These are phyloP conservation scores for Cladosporium sp. DNA, from an alignment of 2,329 filamentous ascomycete species.

Conservation along the genomic window DNA sequence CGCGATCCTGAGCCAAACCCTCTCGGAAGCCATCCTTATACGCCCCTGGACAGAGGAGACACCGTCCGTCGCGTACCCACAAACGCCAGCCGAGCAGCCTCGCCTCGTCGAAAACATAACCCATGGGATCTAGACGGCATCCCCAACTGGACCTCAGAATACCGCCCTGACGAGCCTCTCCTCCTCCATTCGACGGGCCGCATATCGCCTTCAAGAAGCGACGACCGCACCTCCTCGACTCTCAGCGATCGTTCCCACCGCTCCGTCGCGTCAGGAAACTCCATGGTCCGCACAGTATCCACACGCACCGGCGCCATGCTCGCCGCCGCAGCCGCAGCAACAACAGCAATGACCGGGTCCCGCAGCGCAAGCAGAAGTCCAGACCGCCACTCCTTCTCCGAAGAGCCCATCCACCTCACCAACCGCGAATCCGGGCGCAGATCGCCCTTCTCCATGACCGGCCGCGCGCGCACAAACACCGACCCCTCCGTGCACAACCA, in stretches of 20 bases:
- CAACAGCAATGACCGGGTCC: neutral
- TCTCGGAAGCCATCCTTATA: constrained; percentile 31
- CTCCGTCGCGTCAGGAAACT: constrained; percentile 39
- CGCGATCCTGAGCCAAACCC: constrained; percentile 34
- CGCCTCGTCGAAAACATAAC: constrained; percentile 16
- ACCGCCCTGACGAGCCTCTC: constrained; percentile 14
- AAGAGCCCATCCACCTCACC: constrained; percentile 36
- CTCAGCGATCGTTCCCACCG: constrained; percentile 49
- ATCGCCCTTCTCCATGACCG: constrained; percentile 9
- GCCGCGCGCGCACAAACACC: constrained; percentile 5
- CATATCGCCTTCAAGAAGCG: constrained; percentile 47
- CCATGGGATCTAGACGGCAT: constrained; percentile 18
- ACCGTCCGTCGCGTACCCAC: constrained; percentile 26
- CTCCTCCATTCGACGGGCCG: constrained; percentile 28
- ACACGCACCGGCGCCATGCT: constrained; percentile 40
- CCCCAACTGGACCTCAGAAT: constrained; percentile 27
- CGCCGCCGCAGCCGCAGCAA: constrained; percentile 24
- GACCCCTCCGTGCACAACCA: constrained; percentile 8
- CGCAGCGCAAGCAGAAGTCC: constrained; percentile 18
- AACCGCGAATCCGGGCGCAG: constrained; percentile 19
- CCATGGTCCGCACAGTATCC: constrained; percentile 42
- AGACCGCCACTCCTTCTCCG: constrained; percentile 28
- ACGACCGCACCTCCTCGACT: constrained; percentile 53
- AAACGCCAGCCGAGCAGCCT: constrained; percentile 16
- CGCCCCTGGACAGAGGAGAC: constrained; percentile 22